A percentile compares a stretch with the other conserved stretches of the same genome.
phyloP scores from a whole-genome alignment of 495 filamentous ascomycete species.

The Lophiostoma macrostomum region DNA sequence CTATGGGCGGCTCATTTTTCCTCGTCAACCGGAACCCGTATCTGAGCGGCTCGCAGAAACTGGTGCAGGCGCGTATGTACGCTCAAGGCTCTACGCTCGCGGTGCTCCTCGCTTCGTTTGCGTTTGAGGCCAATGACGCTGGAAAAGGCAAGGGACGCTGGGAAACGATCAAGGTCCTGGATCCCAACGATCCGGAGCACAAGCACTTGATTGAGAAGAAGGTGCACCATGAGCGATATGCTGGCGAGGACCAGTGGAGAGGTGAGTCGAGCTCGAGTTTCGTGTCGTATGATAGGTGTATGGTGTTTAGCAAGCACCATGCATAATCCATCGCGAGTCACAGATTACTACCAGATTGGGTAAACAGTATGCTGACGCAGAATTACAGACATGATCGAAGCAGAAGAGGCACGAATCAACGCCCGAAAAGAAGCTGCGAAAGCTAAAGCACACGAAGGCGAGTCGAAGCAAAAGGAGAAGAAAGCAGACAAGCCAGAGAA shows the following conservation, averaged over 20 bases:
- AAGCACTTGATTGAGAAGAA: slow-evolving; percentile 70
- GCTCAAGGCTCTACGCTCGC: slow-evolving; percentile 93
- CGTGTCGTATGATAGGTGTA: background rate
- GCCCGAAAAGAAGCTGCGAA: slow-evolving; percentile 37
- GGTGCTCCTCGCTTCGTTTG: slow-evolving; percentile 81
- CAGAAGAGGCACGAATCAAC: slow-evolving; percentile 42
- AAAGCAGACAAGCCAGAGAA: background rate
- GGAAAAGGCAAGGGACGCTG: slow-evolving; percentile 70
- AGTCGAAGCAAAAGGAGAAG: background rate
- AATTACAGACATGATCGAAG: slow-evolving; percentile 43
- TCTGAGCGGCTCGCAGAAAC: slow-evolving; percentile 75
- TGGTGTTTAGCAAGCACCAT: slow-evolving; percentile 16
- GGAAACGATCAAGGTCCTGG: slow-evolving; percentile 69
- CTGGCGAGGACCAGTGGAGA: slow-evolving; percentile 84
- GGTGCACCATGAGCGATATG: slow-evolving; percentile 68
- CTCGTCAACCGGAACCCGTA: slow-evolving; percentile 77
- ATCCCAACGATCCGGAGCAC: slow-evolving; percentile 68
- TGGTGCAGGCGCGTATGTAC: slow-evolving; percentile 96
- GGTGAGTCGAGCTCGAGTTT: slow-evolving; percentile 46
- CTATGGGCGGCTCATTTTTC: slow-evolving; percentile 72
- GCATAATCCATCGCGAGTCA: background rate
- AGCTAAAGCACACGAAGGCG: slow-evolving; percentile 7
- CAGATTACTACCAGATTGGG: background rate
- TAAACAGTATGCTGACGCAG: background rate
- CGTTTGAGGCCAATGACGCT: slow-evolving; percentile 84